Base-by-base conservation (phyloP, 257 asterid species). In the Jacaranda mimosifolia region DNA sequence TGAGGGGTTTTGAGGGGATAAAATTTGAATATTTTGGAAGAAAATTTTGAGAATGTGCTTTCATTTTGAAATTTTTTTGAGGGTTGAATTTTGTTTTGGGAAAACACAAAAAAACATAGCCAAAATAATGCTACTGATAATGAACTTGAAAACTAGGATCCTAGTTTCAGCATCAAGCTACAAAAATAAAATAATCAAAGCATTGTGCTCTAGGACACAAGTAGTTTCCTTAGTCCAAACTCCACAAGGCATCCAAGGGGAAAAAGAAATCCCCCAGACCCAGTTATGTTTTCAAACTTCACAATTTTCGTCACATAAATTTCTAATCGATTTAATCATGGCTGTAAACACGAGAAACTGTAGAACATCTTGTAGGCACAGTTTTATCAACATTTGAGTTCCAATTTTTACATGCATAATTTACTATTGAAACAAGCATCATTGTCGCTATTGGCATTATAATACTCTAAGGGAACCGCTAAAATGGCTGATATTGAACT, bases 381-480 rank as follows among this genome's bases (percentile, higher is more conserved):
- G 15, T 49, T 49, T 57, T 32, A 48, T 73, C 60, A 63, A 7
- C 17, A 42, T 7, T 12, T 56, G 9, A 38, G 11, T 40, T 36
- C n/a, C 26, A 73, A 56, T 14, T n/a, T 73, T 45, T 45, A 67
- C 58, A 53, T 68, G 26, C 67, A 55, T 68, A 36, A n/a, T 60
- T 57, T 70, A 68, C 10, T 39, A 57, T n/a, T 43, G 4, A 12
- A 14, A 53, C 56, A 68, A 57, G 40, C 51, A 14, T 15, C 38
- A 9, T 9, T 17, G 19, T 26, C 17, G 45, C 15, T 64, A 56
- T 56, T n/a, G 48, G 36, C 66, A 52, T 57, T 45, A 38, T 46
- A 56, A 65, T 68, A 58, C 13, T n/a, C 9, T 45, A n/a, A 32
- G 36, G 68, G 63, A 46, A 17, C 5, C 6, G 14, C 7, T 9